Percentiles rank a stretch among this genome's conserved stretches.
Conservation (phyloP, 2,329 filamentous ascomycete species). For the Neopestalotiopsis rosae region DNA sequence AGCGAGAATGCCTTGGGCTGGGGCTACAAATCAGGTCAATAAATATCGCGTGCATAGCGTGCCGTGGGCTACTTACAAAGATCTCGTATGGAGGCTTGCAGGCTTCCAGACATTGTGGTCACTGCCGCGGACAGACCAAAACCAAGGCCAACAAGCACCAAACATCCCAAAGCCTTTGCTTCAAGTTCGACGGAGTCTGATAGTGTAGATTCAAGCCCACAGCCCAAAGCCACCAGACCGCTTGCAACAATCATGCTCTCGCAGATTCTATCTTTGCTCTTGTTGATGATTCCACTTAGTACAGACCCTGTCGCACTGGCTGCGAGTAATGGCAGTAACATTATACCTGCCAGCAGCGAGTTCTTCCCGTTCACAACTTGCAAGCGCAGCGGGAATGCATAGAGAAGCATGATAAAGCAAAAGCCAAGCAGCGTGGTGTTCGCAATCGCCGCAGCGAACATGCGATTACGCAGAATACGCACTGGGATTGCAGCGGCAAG, state of each 20-base stretch:
- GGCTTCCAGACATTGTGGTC: slow-evolving; percentile 50
- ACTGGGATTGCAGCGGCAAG: slow-evolving; percentile 53
- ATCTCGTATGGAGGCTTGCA: slow-evolving; percentile 49
- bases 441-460: slow-evolving; percentile 48
- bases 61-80: slow-evolving; percentile 44
- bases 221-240: slow-evolving; percentile 50
- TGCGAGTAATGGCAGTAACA: slow-evolving; percentile 60
- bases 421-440: slow-evolving; percentile 57
- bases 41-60: not conserved
- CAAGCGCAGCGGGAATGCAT: slow-evolving; percentile 53
- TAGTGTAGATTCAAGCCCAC: slow-evolving; percentile 50
- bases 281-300: slow-evolving; percentile 48
- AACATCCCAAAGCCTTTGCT: slow-evolving; percentile 52
- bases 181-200: slow-evolving; percentile 41
- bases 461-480: slow-evolving; percentile 50
- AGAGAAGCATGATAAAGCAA: slow-evolving; percentile 54
- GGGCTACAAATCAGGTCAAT: slow-evolving; percentile 40
- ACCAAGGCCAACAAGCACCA: slow-evolving; percentile 57
- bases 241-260: slow-evolving; percentile 51
- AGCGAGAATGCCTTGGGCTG: slow-evolving; percentile 58
- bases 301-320: slow-evolving; percentile 51
- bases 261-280: slow-evolving; percentile 44
- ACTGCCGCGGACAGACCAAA: slow-evolving; percentile 55
- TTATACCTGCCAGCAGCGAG: slow-evolving; percentile 51
- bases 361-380: slow-evolving; percentile 55